These are phyloP conservation scores for Vigna unguiculata DNA, from an alignment of 306 rosid genomes.

Conservation along the genomic window DNA sequence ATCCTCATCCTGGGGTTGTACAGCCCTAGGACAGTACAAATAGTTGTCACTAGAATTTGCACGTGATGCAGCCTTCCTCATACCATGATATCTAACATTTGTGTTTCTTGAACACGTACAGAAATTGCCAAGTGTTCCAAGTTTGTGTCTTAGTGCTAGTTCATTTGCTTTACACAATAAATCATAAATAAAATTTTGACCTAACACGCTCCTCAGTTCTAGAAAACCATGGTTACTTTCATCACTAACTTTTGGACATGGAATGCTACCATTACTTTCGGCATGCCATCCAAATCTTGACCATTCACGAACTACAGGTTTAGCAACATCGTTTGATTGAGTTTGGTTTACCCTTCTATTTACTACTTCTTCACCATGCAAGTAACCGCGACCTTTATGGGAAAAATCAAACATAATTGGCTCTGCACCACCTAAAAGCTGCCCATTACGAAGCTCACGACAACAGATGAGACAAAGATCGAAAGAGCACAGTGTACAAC, in stretches of 20 bases:
- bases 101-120: conserved; percentile 58
- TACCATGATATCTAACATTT: background rate
- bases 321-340: background rate
- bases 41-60: conserved; percentile 63
- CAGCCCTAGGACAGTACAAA: conserved; percentile 71
- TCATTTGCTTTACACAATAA: conserved; percentile 70
- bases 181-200: conserved; percentile 47
- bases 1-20: conserved; percentile 50
- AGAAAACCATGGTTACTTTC: conserved; percentile 60
- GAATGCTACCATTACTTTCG: conserved; percentile 66
- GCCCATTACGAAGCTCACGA: conserved; percentile 73
- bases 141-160: conserved; percentile 47
- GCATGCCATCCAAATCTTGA: conserved; percentile 62
- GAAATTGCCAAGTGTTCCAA: conserved; percentile 36
- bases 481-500: conserved; percentile 68
- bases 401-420: conserved; percentile 51
- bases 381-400: conserved; percentile 50
- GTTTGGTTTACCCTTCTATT: too few relatives aligned
- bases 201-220: conserved; percentile 64
- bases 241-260: conserved; percentile 59
- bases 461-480: conserved; percentile 91
- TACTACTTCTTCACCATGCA: conserved; percentile 54
- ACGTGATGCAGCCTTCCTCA: conserved; percentile 74
- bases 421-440: conserved; percentile 59
- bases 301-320: conserved; percentile 33